phyloP scores from a whole-genome alignment of 2,329 filamentous ascomycete genomes.

The Cladosporium sp. region DNA sequence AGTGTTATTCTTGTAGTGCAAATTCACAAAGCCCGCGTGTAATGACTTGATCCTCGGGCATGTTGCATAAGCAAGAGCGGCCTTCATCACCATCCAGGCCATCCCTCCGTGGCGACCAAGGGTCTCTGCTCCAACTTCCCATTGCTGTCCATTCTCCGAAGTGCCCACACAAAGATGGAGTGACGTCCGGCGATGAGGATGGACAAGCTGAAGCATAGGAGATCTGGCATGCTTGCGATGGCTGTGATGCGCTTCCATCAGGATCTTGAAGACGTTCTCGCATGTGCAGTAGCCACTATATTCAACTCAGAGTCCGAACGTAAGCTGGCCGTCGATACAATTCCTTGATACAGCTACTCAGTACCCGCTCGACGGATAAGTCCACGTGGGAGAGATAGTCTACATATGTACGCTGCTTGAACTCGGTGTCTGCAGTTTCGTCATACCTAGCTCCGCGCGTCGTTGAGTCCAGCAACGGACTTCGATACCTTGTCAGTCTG shows the following conservation, averaged over 20 bases:
- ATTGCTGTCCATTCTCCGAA: neutral
- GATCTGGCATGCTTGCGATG: neutral
- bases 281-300: neutral
- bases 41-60: neutral
- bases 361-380: no score
- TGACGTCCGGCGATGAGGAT: neutral
- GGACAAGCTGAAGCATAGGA: neutral
- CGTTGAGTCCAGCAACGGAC: neutral
- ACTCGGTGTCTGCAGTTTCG: neutral
- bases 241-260: neutral
- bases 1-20: neutral
- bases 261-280: neutral
- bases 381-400: neutral
- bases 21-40: neutral
- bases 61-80: slow-evolving; percentile 15
- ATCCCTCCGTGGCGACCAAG: neutral
- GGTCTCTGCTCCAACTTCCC: neutral
- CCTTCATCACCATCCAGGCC: neutral
- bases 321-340: neutral
- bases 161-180: slow-evolving; percentile 4
- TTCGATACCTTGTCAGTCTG: neutral
- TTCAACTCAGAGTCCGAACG: neutral
- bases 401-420: neutral
- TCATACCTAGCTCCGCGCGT: slow-evolving; percentile 17
- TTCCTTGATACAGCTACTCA: neutral